These are phyloP conservation scores for Aspergillus ibericus DNA, from an alignment of 2,329 filamentous ascomycete species.

Conservation along the genomic window DNA sequence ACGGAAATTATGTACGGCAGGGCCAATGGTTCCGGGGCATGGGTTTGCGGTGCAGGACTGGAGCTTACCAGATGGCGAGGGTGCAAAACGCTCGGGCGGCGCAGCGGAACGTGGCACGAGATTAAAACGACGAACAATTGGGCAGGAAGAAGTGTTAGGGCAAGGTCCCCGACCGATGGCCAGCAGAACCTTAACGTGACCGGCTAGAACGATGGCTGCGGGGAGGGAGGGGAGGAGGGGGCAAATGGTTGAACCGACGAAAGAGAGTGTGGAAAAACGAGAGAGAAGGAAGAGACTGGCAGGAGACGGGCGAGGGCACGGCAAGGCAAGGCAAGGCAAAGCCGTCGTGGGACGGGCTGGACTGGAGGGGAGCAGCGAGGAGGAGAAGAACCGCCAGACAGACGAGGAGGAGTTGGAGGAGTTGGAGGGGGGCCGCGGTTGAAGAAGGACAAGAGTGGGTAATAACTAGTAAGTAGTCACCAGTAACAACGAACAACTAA, in stretches of 20 bases:
- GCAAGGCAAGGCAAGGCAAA: background rate
- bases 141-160: slow-evolving; percentile 20
- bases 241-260: background rate
- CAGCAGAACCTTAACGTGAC: slow-evolving; percentile 15
- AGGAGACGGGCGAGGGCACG: background rate
- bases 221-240: slow-evolving; percentile 8
- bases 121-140: slow-evolving; percentile 22
- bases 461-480: background rate
- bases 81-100: slow-evolving; percentile 20
- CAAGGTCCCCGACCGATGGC: slow-evolving; percentile 19
- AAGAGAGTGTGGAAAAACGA: background rate
- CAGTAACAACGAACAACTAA: background rate
- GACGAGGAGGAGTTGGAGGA: background rate
- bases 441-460: background rate
- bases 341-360: background rate
- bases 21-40: slow-evolving; percentile 9
- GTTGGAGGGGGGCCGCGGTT: background rate
- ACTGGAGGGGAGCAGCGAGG: background rate
- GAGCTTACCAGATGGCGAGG: slow-evolving; percentile 21
- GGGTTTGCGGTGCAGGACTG: slow-evolving; percentile 13
- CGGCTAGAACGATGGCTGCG: slow-evolving; percentile 11
- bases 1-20: slow-evolving; percentile 12
- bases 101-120: slow-evolving; percentile 25
- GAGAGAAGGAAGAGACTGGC: background rate
- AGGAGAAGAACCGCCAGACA: background rate